phyloP scores from a whole-genome alignment of 1,284 basidiomycete genomes.

The Ustanciosporium gigantosporum region DNA sequence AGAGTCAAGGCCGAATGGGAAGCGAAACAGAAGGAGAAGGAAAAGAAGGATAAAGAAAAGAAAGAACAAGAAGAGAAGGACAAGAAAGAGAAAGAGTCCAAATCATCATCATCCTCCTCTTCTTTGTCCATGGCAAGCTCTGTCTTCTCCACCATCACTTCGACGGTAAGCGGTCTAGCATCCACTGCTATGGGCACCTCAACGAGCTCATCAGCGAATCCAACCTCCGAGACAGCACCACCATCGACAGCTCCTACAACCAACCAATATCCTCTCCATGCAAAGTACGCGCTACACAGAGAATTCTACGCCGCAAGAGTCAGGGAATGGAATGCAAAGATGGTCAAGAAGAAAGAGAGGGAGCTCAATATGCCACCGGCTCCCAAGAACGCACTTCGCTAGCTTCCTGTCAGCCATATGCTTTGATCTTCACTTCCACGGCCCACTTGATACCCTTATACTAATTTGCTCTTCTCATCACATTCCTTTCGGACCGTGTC shows the following conservation, averaged over 20 bases:
- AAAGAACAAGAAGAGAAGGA: constrained; percentile 11
- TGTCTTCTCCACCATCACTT: constrained; percentile 30
- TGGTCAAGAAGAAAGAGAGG: constrained; percentile 28
- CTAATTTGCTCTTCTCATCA: not conserved
- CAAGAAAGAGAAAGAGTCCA: constrained; percentile 6
- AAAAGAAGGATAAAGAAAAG: constrained; percentile 3
- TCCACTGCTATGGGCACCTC: constrained; percentile 11
- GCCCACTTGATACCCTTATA: not conserved
- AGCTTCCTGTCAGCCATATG: constrained; percentile 1
- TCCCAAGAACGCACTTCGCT: constrained; percentile 22
- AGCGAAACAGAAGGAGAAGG: constrained; percentile 20
- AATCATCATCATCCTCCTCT: too few species aligned
- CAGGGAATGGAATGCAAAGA: constrained; percentile 34
- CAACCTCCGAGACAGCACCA: constrained; percentile 2
- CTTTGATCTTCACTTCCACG: not conserved
- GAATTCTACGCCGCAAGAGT: constrained; percentile 46
- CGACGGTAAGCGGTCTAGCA: constrained; percentile 22
- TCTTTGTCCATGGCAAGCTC: constrained; percentile 22
- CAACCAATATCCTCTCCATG: constrained; percentile 24
- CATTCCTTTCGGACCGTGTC: too few species aligned
- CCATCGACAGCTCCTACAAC: constrained; percentile 4
- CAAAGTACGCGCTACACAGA: constrained; percentile 44
- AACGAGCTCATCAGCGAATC: not conserved
- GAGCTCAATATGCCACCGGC: constrained; percentile 44
- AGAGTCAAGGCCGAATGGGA: constrained; percentile 46